phyloP scores from a whole-genome alignment of 345 rosid species.

The Bruguiera sexangula region DNA sequence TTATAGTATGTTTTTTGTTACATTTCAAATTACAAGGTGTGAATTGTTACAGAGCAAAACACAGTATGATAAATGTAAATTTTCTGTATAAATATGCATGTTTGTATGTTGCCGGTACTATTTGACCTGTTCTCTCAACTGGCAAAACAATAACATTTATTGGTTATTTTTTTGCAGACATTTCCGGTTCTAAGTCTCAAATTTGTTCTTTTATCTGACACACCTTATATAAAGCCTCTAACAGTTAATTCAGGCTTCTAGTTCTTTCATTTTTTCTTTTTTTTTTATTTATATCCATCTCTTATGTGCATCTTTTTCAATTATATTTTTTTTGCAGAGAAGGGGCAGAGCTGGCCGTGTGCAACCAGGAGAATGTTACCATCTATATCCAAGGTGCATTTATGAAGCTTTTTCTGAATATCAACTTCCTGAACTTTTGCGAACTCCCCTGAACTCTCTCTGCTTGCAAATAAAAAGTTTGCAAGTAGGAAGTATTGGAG shows the following conservation, averaged over 20 bases:
- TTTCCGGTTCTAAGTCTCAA: too few relatives aligned
- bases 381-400: constrained; percentile 82
- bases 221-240: too few relatives aligned
- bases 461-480: constrained; percentile 98
- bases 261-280: constrained; percentile 5
- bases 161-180: too few relatives aligned
- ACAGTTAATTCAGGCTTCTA: too few relatives aligned
- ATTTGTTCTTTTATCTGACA: too few relatives aligned
- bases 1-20: too few relatives aligned
- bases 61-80: too few relatives aligned
- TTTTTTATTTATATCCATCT: constrained; percentile 1
- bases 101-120: constrained; percentile 1
- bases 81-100: not conserved
- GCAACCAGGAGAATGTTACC: constrained; percentile 93
- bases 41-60: too few relatives aligned
- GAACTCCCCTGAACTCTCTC: constrained; percentile 98
- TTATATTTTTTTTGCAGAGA: constrained; percentile 50
- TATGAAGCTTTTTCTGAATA: constrained; percentile 94
- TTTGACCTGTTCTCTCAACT: not conserved
- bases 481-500: constrained; percentile 84
- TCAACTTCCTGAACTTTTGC: constrained; percentile 97
- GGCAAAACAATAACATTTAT: too few relatives aligned
- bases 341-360: constrained; percentile 98
- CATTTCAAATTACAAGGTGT: too few relatives aligned
- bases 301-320: not conserved